Evolutionary conservation across 345 rosid species (phyloP).

Genomic region (Ceriops zippeliana): DNA sequence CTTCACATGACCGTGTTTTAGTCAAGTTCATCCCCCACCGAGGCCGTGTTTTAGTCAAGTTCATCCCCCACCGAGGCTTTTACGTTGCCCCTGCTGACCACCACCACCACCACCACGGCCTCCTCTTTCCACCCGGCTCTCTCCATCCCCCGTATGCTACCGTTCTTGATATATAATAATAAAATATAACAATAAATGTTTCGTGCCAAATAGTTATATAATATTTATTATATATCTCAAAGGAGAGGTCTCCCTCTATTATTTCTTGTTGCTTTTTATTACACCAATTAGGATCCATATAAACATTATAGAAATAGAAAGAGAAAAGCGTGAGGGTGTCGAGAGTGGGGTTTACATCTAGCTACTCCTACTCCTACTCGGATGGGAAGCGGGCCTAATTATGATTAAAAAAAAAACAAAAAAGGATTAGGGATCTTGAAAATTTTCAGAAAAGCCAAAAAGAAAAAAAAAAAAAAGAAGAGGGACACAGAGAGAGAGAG

Average conservation of each 20-base stretch:
- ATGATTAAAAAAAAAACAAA: too few species aligned
- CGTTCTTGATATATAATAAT: too few species aligned
- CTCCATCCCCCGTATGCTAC: neutral
- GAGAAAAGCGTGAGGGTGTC: neutral
- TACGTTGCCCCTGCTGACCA: conserved; percentile 25
- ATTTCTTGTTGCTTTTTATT: conserved; percentile 9
- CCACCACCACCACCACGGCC: conserved; percentile 32
- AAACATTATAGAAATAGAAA: neutral
- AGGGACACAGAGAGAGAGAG: neutral
- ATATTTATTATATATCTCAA: too few species aligned
- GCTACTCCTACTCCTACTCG: neutral
- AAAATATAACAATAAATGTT: too few species aligned
- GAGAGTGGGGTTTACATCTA: neutral
- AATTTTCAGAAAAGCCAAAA: too few species aligned
- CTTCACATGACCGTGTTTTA: conserved; percentile 57
- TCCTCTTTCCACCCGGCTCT: neutral
- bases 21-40: conserved; percentile 66
- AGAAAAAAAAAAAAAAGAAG: too few species aligned
- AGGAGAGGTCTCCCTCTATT: neutral
- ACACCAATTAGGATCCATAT: conserved; percentile 2
- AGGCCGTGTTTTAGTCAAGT: conserved; percentile 34
- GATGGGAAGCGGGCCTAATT: conserved; percentile 12
- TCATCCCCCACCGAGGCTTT: conserved; percentile 61
- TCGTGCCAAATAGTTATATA: too few species aligned
- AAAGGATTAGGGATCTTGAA: too few species aligned